Evolutionary conservation across 2,329 filamentous ascomycete genomes (phyloP).

Genomic region (Phialocephala subalpina): DNA sequence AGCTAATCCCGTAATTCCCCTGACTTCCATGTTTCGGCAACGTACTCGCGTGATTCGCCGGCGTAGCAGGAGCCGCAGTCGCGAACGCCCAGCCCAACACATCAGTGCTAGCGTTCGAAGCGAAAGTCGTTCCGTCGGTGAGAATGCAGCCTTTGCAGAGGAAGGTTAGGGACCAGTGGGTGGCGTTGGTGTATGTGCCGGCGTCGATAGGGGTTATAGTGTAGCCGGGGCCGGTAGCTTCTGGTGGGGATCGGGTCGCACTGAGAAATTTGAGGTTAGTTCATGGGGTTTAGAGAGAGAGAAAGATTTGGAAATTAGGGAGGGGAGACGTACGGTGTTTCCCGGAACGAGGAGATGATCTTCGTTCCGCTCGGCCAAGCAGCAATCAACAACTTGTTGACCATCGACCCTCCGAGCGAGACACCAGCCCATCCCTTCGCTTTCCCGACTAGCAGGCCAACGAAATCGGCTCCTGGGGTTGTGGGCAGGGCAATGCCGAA

Average conservation of each 20-base stretch:
- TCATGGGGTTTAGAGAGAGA: background rate
- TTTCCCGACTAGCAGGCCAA: slow-evolving; percentile 58
- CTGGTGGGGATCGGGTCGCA: slow-evolving; percentile 40
- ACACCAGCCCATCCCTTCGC: slow-evolving; percentile 58
- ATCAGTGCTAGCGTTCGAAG: slow-evolving; percentile 7
- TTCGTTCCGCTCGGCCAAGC: slow-evolving; percentile 57
- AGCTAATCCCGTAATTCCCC: slow-evolving; percentile 22
- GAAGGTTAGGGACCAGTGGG: slow-evolving; percentile 62
- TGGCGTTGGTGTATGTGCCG: slow-evolving; percentile 60
- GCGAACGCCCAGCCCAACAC: slow-evolving; percentile 28
- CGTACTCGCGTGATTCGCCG: slow-evolving; percentile 18
- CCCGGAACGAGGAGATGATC: slow-evolving; percentile 50
- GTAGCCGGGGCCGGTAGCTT: slow-evolving; percentile 47
- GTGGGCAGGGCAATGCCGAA: slow-evolving; percentile 61
- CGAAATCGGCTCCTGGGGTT: slow-evolving; percentile 57
- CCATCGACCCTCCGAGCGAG: slow-evolving; percentile 56
- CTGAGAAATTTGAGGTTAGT: slow-evolving; percentile 48
- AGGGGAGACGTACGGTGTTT: slow-evolving; percentile 45
- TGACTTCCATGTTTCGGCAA: slow-evolving; percentile 26
- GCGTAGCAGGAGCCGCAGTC: slow-evolving; percentile 22
- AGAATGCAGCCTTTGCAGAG: slow-evolving; percentile 56
- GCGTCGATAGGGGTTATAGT: slow-evolving; percentile 55
- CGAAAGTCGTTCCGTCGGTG: slow-evolving; percentile 45
- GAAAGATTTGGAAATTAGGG: too few relatives aligned
- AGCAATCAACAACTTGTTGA: slow-evolving; percentile 54